Percentiles rank a stretch among this genome's conserved stretches.
phyloP scores from a whole-genome alignment of 2,329 filamentous ascomycete species.

The Xylaria sp. region DNA sequence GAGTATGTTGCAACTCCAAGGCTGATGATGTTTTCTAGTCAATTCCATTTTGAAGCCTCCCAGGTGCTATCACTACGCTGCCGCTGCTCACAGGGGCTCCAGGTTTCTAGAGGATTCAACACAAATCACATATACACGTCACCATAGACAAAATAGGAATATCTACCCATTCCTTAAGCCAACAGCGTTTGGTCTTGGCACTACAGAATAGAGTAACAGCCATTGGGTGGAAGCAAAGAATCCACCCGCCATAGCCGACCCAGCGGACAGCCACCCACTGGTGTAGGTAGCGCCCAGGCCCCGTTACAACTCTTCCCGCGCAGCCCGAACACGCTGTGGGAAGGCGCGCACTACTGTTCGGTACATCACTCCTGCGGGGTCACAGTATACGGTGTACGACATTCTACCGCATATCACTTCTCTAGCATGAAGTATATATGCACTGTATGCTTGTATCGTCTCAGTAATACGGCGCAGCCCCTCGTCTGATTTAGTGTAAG shows the following conservation, averaged over 20 bases:
- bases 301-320: slow-evolving; percentile 27
- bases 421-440: background rate
- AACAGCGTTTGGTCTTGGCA: background rate
- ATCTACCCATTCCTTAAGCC: background rate
- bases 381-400: slow-evolving; percentile 1
- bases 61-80: background rate
- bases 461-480: background rate
- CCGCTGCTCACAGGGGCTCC: background rate
- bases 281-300: background rate
- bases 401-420: background rate
- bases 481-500: background rate
- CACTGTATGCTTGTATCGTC: background rate
- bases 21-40: background rate
- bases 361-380: background rate
- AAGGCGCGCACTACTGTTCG: background rate
- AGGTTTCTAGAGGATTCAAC: background rate
- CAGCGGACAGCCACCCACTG: background rate
- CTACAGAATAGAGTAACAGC: slow-evolving; percentile 11
- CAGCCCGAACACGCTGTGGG: slow-evolving; percentile 19
- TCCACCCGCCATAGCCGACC: slow-evolving; percentile 10
- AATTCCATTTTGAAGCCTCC: background rate
- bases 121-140: slow-evolving; percentile 17
- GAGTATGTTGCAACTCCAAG: no score
- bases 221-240: background rate
- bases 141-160: slow-evolving; percentile 7